Conservation (phyloP, 257 asterid genomes). For the Asclepias syriaca region DNA sequence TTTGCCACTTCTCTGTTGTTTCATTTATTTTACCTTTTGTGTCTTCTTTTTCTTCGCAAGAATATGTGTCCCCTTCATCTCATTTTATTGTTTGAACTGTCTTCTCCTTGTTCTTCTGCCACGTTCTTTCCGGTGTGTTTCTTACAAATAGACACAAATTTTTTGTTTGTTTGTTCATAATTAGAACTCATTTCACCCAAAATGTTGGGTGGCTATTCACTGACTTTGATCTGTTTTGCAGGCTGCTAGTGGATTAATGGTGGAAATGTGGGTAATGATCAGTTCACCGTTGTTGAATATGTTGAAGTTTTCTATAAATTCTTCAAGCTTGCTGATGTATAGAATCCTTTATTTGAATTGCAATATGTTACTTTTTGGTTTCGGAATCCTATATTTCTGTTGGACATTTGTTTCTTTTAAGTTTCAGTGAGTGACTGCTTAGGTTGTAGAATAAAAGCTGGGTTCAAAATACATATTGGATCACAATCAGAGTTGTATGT, state of each 20-base stretch:
- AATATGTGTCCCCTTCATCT: neutral
- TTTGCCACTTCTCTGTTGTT: neutral
- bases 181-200: too few relatives aligned
- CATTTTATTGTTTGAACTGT: neutral
- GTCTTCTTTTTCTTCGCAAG: neutral
- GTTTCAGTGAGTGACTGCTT: neutral
- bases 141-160: neutral
- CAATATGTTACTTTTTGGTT: neutral
- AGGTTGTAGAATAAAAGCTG: slow-evolving; percentile 48
- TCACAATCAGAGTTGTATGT: slow-evolving; percentile 69
- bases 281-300: slow-evolving; percentile 78
- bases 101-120: neutral
- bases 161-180: neutral
- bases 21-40: neutral
- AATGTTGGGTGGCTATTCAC: too few relatives aligned
- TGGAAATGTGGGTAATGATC: slow-evolving; percentile 49
- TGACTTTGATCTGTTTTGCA: slow-evolving; percentile 12
- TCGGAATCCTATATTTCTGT: neutral
- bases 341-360: neutral
- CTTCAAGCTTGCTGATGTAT: slow-evolving; percentile 79
- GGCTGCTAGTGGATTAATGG: slow-evolving; percentile 93
- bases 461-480: slow-evolving; percentile 52
- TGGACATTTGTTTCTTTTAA: neutral
- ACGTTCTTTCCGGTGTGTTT: neutral
- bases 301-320: slow-evolving; percentile 69